phyloP scores from a whole-genome alignment of 352 stramenopile genomes.

The Sclerospora graminicola region DNA sequence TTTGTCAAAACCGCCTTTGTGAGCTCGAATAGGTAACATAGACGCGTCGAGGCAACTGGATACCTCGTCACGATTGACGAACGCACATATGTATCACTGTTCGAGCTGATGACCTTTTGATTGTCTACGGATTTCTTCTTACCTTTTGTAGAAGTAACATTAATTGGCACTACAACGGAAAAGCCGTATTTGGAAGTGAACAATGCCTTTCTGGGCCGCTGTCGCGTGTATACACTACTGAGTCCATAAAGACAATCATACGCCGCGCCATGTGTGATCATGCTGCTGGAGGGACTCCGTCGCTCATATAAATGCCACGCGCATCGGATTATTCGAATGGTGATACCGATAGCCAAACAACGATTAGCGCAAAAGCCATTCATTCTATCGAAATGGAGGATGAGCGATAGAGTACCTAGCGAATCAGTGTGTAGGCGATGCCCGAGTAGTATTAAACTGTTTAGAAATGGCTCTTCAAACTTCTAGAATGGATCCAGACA shows the following conservation, averaged over 20 bases:
- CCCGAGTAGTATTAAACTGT: constrained; percentile 70
- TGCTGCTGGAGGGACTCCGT: constrained; percentile 18
- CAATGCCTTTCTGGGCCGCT: constrained; percentile 71
- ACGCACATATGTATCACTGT: too few relatives aligned
- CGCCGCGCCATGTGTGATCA: constrained; percentile 39
- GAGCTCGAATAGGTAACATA: too few relatives aligned
- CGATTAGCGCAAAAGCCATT: neutral
- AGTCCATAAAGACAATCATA: constrained; percentile 60
- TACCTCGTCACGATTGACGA: too few relatives aligned
- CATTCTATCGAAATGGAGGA: constrained; percentile 39
- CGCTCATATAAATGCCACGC: constrained; percentile 9
- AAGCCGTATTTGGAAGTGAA: constrained; percentile 87
- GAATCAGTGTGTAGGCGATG: constrained; percentile 66
- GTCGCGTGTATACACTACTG: constrained; percentile 62
- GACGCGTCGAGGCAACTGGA: too few relatives aligned
- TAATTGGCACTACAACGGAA: constrained; percentile 85
- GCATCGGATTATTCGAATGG: neutral
- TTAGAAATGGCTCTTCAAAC: constrained; percentile 72
- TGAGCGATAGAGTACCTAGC: constrained; percentile 57
- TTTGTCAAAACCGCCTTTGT: too few relatives aligned
- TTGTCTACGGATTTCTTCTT: constrained; percentile 62
- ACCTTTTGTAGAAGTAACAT: constrained; percentile 71
- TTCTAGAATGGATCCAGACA: constrained; percentile 18
- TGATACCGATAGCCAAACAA: neutral
- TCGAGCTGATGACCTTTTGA: neutral